Evolutionary conservation across 2,329 filamentous ascomycete species (phyloP).

Genomic region (Aspergillus melleus): DNA sequence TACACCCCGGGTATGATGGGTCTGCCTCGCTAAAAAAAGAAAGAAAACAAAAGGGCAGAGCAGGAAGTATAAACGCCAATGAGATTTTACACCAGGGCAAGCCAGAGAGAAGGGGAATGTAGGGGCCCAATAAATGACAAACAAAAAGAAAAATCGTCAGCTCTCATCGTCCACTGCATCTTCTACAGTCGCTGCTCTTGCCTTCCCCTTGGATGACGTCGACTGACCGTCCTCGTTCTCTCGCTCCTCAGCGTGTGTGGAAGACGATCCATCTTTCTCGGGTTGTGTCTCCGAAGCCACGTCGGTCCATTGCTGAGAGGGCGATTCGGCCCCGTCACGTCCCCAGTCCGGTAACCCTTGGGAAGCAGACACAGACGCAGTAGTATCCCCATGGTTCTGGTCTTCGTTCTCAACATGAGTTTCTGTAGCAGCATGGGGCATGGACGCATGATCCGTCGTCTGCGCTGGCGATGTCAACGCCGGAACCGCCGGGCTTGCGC

Average conservation of each 20-base stretch:
- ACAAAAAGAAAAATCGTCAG: constrained; percentile 8
- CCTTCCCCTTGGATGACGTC: constrained; percentile 36
- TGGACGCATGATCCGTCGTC: not conserved
- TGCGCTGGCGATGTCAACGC: constrained; percentile 1
- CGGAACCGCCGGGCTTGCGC: constrained; percentile 7
- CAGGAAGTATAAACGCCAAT: constrained; percentile 8
- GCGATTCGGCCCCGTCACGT: constrained; percentile 21
- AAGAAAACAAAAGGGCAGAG: not conserved
- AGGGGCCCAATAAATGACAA: not conserved
- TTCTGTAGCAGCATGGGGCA: not conserved
- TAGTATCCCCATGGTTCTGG: not conserved
- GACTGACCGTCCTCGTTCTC: constrained; percentile 11
- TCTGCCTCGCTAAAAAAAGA: constrained; percentile 10
- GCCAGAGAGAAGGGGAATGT: not conserved
- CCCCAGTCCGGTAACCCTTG: constrained; percentile 22
- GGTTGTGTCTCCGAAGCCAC: constrained; percentile 22
- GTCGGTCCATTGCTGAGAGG: constrained; percentile 33
- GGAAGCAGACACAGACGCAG: constrained; percentile 2
- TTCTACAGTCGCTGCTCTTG: constrained; percentile 36
- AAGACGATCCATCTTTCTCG: constrained; percentile 5
- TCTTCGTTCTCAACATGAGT: constrained; percentile 1
- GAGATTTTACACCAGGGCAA: constrained; percentile 1
- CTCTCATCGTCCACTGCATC: constrained; percentile 33
- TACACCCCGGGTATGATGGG: constrained; percentile 21
- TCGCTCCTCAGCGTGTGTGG: constrained; percentile 1